Evolutionary conservation across 352 stramenopile genomes (phyloP), one percentile per base, ranked within the genome.

Genomic region (Albugo candida): DNA sequence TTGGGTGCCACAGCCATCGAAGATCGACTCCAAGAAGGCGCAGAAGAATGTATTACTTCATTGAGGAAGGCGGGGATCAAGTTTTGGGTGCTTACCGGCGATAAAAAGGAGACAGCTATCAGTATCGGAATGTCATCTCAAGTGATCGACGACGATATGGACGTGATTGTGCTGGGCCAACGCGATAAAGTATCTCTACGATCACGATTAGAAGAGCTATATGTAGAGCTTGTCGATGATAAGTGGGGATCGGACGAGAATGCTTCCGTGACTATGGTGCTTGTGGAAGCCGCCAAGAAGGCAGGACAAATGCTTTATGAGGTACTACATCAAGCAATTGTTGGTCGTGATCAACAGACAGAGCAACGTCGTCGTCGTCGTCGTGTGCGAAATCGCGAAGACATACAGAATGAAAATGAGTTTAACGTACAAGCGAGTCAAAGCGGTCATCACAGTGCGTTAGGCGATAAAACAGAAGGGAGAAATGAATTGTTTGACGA

Each of bases 31-130:
- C 88, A 96, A 47, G 83, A 96, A 24, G 81, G 83, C 11, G 92
- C 97, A 1, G 77, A 92, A 18, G 78, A 95, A 42, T 93, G 77
- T 13, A 96, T 97, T 58, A 75, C 62, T 38, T 70, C 88, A n/a
- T 60, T 97, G 27, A 63, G 74, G 10, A 86, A 94, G 42, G 91
- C 92, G 8, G 89, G 88, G 2, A 96, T 97, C 54, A 97, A 97
- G 50, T 83, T 96, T 39, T 97, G 92, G 92, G 84, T 97, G 21
- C 67, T 97, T 20, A 97, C 92, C 0, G 92, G 79, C 19, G 79
- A 92, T 60, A 92, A 92, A 48, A 89, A 88, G 54, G 79, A 92
- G 57, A 92, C 79, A 1, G 79, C 79, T 10, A 55, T 89, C 12
- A 89, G 75, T 45, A 89, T 92, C 19, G 79, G 79, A 21, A 89